phyloP scores from a whole-genome alignment of 192 early-diverging fungal species.

The Rhizoclosmatium globosum region DNA sequence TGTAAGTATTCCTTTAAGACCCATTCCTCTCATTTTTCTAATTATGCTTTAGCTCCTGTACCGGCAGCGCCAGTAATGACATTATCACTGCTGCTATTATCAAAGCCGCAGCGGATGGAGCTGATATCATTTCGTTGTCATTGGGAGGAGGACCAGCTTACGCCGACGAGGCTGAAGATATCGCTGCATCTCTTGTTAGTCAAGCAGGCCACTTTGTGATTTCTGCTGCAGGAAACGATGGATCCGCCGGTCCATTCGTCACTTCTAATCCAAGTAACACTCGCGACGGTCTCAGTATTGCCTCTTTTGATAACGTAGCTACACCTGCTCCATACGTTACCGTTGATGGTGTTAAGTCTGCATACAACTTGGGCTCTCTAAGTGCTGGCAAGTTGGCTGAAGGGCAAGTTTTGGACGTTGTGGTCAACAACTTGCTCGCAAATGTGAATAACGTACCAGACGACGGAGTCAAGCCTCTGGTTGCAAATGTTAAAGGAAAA shows the following conservation, averaged over 20 bases:
- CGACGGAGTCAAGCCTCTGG: constrained; percentile 21
- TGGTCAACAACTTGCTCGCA: constrained; percentile 39
- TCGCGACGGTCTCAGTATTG: background rate
- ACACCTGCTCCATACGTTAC: background rate
- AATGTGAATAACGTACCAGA: constrained; percentile 34
- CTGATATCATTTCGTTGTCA: constrained; percentile 87
- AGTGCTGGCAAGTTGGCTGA: background rate
- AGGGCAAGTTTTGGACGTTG: constrained; percentile 15
- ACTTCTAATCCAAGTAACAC: background rate
- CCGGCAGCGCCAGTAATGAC: constrained; percentile 64
- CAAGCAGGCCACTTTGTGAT: constrained; percentile 57
- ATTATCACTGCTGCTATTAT: constrained; percentile 81
- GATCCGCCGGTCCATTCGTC: constrained; percentile 59
- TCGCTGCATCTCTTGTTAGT: constrained; percentile 60
- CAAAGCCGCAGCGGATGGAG: constrained; percentile 70
- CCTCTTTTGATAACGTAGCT: background rate
- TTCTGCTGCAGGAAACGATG: constrained; percentile 81
- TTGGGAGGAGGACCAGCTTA: constrained; percentile 71
- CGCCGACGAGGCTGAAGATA: constrained; percentile 67
- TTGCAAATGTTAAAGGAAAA: constrained; percentile 41
- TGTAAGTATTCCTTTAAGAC: constrained; percentile 5
- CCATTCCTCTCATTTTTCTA: background rate
- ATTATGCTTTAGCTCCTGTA: constrained; percentile 64
- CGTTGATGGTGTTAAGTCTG: background rate
- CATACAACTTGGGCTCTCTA: background rate